Base-by-base conservation (phyloP, 371 early-diverging fungal species). In the Saksenaea vasiformis region DNA sequence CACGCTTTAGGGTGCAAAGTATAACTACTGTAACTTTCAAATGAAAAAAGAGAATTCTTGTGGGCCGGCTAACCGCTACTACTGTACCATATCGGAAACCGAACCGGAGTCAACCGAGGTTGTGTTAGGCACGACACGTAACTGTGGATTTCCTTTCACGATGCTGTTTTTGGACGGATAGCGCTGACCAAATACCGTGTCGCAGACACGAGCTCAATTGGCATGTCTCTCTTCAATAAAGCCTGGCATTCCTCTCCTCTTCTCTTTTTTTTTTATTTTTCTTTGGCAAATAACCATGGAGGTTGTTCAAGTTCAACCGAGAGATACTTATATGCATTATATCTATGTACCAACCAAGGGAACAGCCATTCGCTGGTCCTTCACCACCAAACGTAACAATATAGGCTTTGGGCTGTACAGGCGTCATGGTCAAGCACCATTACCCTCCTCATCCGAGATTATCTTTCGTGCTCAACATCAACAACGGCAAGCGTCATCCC, bases 361-460 rank as follows among this genome's bases (percentile, higher is more conserved):
- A 35, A 87, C 90, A 62, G 89, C 89, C 37, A 87, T 96, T 19
- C 85, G 85, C 67, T 96, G 97, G 97, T 90, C 88, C 74, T 96
- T 96, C 74, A 87, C 90, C 19, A 96, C 95, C 24, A 89, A 88
- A 68, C 83, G 85, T 58, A 93, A 95, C 69, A 95, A 92, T 69
- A 92, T 96, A 28, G 84, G 90, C 51, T 96, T 96, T 82, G 97
- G 96, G 14, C 84, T 96, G 35, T 95, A 72, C 71, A 73, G 65
- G 31, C 43, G 43, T 17, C 43, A 41, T n/a, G 43, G 43, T 14
- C 43, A 41, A 41, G 17, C 43, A 14, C 43, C 43, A 17, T 41
- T 41, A 11, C 47, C n/a, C 37, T 66, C 69, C n/a, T 64, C 71
- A 10, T 59, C 35, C 54, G 35, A 54, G 22, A 59, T 66, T 61